A percentile compares a stretch with the other conserved stretches of the same genome.
phyloP scores from a whole-genome alignment of 257 asterid species.

The Nicotiana tabacum region DNA sequence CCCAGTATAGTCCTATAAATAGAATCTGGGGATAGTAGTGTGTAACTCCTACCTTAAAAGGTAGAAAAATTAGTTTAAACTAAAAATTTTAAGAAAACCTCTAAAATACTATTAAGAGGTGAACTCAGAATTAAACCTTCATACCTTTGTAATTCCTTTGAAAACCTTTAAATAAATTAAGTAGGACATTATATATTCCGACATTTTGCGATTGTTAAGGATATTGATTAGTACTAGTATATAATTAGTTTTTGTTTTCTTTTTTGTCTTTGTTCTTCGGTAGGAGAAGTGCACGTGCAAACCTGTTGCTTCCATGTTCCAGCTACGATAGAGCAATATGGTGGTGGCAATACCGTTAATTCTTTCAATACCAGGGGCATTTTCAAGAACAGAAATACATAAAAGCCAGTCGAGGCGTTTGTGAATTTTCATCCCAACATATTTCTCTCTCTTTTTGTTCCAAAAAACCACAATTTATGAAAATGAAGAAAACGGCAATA shows the following conservation, averaged over 20 bases:
- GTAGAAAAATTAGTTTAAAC: too few relatives aligned
- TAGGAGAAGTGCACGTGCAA: constrained; percentile 22
- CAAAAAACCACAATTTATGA: neutral
- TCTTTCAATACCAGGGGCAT: constrained; percentile 12
- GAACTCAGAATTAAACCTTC: neutral
- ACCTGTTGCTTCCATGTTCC: neutral
- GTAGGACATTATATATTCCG: neutral
- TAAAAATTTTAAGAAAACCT: too few relatives aligned
- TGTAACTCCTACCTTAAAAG: too few relatives aligned
- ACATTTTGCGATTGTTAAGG: neutral
- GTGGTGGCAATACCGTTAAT: constrained; percentile 30
- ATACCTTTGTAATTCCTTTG: neutral
- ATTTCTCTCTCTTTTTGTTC: neutral
- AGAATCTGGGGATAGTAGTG: too few relatives aligned
- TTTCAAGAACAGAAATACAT: constrained; percentile 22
- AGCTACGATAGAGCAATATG: neutral
- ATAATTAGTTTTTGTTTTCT: neutral
- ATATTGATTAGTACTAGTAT: neutral
- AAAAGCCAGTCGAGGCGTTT: constrained; percentile 28
- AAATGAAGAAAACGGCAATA: constrained; percentile 28
- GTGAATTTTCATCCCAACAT: constrained; percentile 23
- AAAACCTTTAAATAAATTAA: neutral
- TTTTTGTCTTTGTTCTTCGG: neutral
- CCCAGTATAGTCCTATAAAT: too few relatives aligned
- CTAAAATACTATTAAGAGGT: too few relatives aligned